A percentile compares a stretch with the other conserved stretches of the same genome.
These are phyloP conservation scores for Candida silvicultrix DNA, from an alignment of 805 yeast species.

Conservation along the genomic window DNA sequence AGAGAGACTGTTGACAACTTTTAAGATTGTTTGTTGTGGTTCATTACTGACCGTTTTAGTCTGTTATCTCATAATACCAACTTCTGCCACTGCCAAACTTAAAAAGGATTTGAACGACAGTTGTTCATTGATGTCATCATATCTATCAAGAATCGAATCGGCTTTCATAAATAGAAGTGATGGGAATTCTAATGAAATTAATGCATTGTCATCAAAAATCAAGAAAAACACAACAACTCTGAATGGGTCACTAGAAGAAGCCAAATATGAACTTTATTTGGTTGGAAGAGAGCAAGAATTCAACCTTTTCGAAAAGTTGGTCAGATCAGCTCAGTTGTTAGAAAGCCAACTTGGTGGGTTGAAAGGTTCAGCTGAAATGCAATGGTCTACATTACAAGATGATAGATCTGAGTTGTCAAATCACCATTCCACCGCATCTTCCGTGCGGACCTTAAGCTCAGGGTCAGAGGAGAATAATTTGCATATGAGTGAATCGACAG, in stretches of 20 bases:
- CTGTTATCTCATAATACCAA: constrained; percentile 63
- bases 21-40: constrained; percentile 55
- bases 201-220: constrained; percentile 28
- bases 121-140: constrained; percentile 44
- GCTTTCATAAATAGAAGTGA: constrained; percentile 43
- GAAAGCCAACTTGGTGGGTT: constrained; percentile 60
- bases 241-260: constrained; percentile 42
- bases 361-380: constrained; percentile 62
- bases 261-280: constrained; percentile 52
- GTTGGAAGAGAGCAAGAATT: constrained; percentile 53
- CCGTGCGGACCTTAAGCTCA: constrained; percentile 2
- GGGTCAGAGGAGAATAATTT: constrained; percentile 1
- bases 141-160: constrained; percentile 38
- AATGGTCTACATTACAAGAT: constrained; percentile 44
- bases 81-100: constrained; percentile 42
- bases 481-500: constrained; percentile 4
- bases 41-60: constrained; percentile 49
- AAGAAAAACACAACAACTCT: constrained; percentile 34
- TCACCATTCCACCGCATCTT: neutral
- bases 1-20: constrained; percentile 44
- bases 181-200: constrained; percentile 28
- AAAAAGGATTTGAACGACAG: constrained; percentile 42
- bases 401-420: constrained; percentile 1
- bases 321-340: constrained; percentile 44
- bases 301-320: constrained; percentile 36